phyloP scores from a whole-genome alignment of 1,284 basidiomycete genomes.

The Limonomyces culmigenus region DNA sequence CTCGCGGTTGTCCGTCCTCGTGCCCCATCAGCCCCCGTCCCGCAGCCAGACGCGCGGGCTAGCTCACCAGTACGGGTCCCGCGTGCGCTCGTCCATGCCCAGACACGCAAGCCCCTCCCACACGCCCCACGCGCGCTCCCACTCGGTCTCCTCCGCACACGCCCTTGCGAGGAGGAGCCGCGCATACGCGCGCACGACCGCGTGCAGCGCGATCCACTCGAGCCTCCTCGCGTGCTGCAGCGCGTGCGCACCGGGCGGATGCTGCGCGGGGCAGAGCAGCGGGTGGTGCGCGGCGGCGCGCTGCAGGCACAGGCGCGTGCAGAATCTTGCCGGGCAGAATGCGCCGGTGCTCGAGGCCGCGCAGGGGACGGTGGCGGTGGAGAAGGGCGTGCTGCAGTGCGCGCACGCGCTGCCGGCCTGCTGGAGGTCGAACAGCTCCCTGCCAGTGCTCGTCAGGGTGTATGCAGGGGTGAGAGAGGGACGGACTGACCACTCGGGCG shows the following conservation, averaged over 20 bases:
- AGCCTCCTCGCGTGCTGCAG: conserved; percentile 38
- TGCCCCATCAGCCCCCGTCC: too few relatives aligned
- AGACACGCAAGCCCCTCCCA: conserved; percentile 38
- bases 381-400: conserved; percentile 52
- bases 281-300: conserved; percentile 48
- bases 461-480: too few relatives aligned
- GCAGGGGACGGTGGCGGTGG: conserved; percentile 33
- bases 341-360: conserved; percentile 21
- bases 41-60: too few relatives aligned
- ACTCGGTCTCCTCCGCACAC: conserved; percentile 19
- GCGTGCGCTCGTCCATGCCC: conserved; percentile 48
- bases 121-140: conserved; percentile 31
- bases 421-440: conserved; percentile 60
- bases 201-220: conserved; percentile 65
- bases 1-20: too few relatives aligned
- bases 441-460: too few relatives aligned
- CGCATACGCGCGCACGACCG: conserved; percentile 48
- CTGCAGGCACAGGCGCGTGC: conserved; percentile 57
- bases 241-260: conserved; percentile 46
- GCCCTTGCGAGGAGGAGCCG: conserved; percentile 43
- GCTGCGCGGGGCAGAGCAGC: conserved; percentile 59
- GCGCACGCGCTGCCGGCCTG: conserved; percentile 35
- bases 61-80: too few relatives aligned
- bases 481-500: conserved; percentile 45
- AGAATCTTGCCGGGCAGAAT: conserved; percentile 53